Base-by-base conservation (phyloP, 345 rosid genomes). In the Populus pruinosa region DNA sequence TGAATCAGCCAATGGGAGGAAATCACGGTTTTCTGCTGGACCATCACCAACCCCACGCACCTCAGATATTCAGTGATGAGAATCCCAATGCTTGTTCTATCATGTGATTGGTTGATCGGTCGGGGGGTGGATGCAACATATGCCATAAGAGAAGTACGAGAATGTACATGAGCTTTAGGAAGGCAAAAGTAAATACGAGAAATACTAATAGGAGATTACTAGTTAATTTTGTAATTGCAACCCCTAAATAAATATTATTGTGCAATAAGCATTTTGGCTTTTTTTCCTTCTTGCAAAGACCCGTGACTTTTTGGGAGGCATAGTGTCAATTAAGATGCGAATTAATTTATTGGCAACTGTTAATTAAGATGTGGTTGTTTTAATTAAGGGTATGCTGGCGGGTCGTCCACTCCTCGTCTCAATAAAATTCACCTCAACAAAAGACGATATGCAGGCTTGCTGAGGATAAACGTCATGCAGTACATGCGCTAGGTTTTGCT, bases 21-120 rank as follows among this genome's bases (percentile, higher is more conserved):
- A 47, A 47, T 14, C 85, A 76, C 25, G 87, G 83, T 0, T 83
- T 82, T 23, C 64, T 8, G 20, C 20, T 55, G 72, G 81, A 55
- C 27, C 69, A 76, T 50, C 27, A 50, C 16, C 84, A 77, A 10
- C 83, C 71, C 4, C 8, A 72, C 36, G 88, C 93, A 33, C 94
- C 97, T 5, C 91, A 92, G 83, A 85, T 94, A 89, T 92, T 94
- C 73, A 92, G 97, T 61, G 98, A 94, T 71, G 98, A 94, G 88
- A 92, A 94, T 83, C 98, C 97, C 6, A 91, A 94, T 64, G 90
- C 91, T 0, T 94, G 98, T 70, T 88, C 90, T 50, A 66, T 94
- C 13, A 92, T 94, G 94, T 92, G 83, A 93, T 18, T 17, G 23
- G 66, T 49, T 74, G 73, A 33, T 6, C 64, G 70, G 43, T 27